Conservation (phyloP, 139 green algal species). For the Limnomonas spitsbergensis region DNA sequence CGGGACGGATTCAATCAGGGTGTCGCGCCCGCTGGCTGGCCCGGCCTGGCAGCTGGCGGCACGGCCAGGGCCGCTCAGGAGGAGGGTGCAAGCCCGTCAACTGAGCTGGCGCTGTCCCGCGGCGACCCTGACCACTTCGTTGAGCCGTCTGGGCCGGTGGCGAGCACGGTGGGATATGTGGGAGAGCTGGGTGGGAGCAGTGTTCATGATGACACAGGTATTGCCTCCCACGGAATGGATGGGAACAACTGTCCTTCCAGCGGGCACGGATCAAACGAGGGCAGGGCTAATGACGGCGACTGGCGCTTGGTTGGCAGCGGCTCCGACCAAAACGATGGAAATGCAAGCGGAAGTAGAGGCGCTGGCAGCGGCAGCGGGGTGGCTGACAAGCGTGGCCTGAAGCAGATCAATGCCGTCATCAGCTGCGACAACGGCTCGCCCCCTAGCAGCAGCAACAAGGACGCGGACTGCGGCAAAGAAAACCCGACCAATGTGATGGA, state of each 20-base stretch:
- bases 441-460: no score
- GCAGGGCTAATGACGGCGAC: background rate
- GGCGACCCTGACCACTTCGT: background rate
- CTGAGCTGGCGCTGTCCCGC: background rate
- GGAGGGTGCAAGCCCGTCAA: background rate
- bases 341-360: background rate
- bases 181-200: background rate
- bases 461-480: no score
- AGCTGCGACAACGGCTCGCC: no score
- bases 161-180: background rate
- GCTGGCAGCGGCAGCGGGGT: background rate
- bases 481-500: no score
- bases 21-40: background rate
- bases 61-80: background rate
- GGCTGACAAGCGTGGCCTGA: no score
- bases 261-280: background rate
- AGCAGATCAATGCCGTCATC: no score
- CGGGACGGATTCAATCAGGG: no score
- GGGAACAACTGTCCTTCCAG: background rate
- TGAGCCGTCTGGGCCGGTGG: background rate
- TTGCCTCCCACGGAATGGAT: background rate
- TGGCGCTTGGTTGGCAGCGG: no score
- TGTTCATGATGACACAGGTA: background rate
- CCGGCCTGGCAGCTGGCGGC: background rate
- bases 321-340: background rate